Evolutionary conservation across 805 yeast species (phyloP), one percentile per base, ranked within the genome.

Genomic region (Clavispora santaluciae): DNA sequence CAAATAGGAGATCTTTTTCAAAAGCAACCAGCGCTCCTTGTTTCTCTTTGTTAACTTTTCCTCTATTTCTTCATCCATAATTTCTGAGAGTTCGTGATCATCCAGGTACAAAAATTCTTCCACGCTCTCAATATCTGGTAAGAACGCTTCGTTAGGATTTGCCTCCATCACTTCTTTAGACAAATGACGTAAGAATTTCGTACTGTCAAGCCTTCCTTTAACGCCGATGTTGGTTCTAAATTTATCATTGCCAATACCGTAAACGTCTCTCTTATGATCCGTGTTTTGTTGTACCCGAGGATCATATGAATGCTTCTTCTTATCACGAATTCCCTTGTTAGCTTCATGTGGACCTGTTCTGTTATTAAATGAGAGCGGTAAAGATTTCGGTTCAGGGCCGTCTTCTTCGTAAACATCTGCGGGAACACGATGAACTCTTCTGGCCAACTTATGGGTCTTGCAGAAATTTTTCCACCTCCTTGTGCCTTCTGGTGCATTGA

Each of bases 291-390:
- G 81, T 25, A 90, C 81, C 57, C 98, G 76, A 0, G 90, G 75
- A 60, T 91, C 98, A 1, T 81, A 73, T 7, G 96, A 86, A 39
- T 80, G 78, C 41, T 80, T 78, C 65, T 91, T 91, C 55, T 77
- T 79, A 44, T 89, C 96, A 42, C 95, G 68, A 16, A 91, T 75
- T 39, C 98, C 98, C 29, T 68, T 64, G 56, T 91, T 91, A 22
- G 87, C 95, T 41, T 75, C 83, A 41, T 64, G 66, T 0, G 66
- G 52, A 22, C 97, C 96, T 0, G 96, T 95, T 54, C 95, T 73
- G 55, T 86, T 80, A 59, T 90, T 91, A 65, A 90, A 91, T 0
- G 95, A 81, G n/a, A 65, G 48, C 2, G 73, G 72, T 26, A 67
- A 54, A 1, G 73, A 56, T 30, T 66, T 47, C 6, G 73, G 70